Base-by-base conservation (phyloP, 495 filamentous ascomycete species). In the Penicillium daleae region DNA sequence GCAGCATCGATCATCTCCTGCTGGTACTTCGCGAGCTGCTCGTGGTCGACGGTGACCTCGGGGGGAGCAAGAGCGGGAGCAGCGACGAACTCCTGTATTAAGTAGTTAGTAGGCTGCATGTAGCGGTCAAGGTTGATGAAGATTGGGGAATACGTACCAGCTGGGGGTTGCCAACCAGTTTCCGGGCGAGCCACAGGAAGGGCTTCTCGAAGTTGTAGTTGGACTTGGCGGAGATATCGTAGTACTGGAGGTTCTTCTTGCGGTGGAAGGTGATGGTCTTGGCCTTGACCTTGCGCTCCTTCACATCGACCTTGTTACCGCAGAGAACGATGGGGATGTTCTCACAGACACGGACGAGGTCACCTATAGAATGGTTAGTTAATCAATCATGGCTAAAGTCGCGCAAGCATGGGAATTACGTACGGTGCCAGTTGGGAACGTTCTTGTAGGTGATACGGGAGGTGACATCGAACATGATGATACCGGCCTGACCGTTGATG, bases 201-300 rank as follows among this genome's bases (percentile, higher is more conserved):
- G 96, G 96, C 88, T 99, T 99, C 90, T 99, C 96, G 83, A 99
- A 99, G 89, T 99, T 99, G 85, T 99, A 99, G 84, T 99, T 99
- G 69, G 93, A 97, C 87, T 99, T 99, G 77, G 96, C 96, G 51
- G 92, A 97, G 77, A 99, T 99, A 66, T 99, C 96, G 86, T 99
- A 99, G 88, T 99, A 99, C 80, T 99, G 96, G 19, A 99, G 88
- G 83, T 98, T 98, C 90, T 99, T 99, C 89, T 99, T 99, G 76
- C 96, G 93, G 85, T 99, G 96, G 91, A 99, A 99, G 65, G 96
- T 99, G 84, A 99, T 99, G 72, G 95, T 96, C 91, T 99, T 99
- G 69, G 96, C 96, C 87, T 99, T 99, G 72, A 99, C 96, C 83
- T 99, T 99, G 78, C 96, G 91, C 88, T 99, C 96, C 89, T 99